phyloP scores from a whole-genome alignment of 345 rosid species.

The Citrus unshiu region DNA sequence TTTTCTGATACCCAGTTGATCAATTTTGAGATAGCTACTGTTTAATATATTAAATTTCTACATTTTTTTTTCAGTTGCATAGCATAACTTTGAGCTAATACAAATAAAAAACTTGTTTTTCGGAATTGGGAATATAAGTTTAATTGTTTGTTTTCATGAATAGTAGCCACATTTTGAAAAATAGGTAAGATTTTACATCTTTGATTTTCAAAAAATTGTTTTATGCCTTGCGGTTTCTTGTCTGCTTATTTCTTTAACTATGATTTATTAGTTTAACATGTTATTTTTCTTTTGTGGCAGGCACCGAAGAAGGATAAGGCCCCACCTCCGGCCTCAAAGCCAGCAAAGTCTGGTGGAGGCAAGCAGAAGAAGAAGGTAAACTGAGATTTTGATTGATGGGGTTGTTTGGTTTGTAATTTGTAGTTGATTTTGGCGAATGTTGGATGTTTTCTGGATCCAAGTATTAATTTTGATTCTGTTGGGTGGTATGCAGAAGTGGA shows the following conservation, averaged over 20 bases:
- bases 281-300: neutral
- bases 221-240: neutral
- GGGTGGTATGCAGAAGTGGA: constrained; percentile 38
- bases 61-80: neutral
- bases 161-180: neutral
- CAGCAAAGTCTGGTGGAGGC: constrained; percentile 42
- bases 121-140: neutral
- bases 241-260: neutral
- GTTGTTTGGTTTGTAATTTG: neutral
- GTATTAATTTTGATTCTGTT: too few species aligned
- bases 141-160: neutral
- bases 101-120: neutral
- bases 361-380: constrained; percentile 48
- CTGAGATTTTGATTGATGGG: neutral
- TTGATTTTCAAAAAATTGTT: neutral
- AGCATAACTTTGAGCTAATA: neutral
- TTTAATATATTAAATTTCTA: neutral
- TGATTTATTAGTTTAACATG: neutral
- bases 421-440: neutral
- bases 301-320: constrained; percentile 52
- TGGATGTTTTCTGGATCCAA: neutral
- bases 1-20: neutral
- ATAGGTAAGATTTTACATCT: neutral
- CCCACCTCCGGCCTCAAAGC: constrained; percentile 42
- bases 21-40: neutral